Conservation (phyloP, 306 rosid species). For the Glycyrrhiza uralensis region DNA sequence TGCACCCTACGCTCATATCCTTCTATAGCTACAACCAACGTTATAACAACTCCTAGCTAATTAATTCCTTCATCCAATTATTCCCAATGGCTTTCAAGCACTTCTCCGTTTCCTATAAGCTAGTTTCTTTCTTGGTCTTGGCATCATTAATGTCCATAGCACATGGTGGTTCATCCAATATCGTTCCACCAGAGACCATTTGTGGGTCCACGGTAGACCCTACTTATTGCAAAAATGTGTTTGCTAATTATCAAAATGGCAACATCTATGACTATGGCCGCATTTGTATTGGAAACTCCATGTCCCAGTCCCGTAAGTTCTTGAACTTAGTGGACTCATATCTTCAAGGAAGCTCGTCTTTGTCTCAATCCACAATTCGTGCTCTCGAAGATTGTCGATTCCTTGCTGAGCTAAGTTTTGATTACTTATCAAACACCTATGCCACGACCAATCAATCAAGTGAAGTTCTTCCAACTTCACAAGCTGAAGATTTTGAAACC, state of each 20-base stretch:
- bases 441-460: constrained; percentile 29
- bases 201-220: constrained; percentile 58
- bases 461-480: constrained; percentile 25
- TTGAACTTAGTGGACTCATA: constrained; percentile 29
- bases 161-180: constrained; percentile 1
- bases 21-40: not conserved
- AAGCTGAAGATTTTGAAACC: constrained; percentile 58
- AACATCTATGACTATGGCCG: constrained; percentile 57
- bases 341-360: constrained; percentile 21
- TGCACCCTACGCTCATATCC: constrained; percentile 7
- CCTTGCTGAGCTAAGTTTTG: constrained; percentile 50
- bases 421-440: constrained; percentile 37
- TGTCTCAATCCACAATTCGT: constrained; percentile 42
- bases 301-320: constrained; percentile 55
- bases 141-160: constrained; percentile 19
- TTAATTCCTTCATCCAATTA: not conserved
- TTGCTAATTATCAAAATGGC: constrained; percentile 42
- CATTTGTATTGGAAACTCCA: constrained; percentile 45
- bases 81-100: constrained; percentile 35
- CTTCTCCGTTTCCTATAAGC: not conserved
- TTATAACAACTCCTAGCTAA: no score
- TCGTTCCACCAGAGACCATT: constrained; percentile 27
- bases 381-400: constrained; percentile 65
- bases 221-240: constrained; percentile 47
- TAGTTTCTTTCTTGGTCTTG: not conserved